Evolutionary conservation across 805 yeast species (phyloP), one percentile per base, ranked within the genome.

Genomic region (Wickerhamiella brachini): DNA sequence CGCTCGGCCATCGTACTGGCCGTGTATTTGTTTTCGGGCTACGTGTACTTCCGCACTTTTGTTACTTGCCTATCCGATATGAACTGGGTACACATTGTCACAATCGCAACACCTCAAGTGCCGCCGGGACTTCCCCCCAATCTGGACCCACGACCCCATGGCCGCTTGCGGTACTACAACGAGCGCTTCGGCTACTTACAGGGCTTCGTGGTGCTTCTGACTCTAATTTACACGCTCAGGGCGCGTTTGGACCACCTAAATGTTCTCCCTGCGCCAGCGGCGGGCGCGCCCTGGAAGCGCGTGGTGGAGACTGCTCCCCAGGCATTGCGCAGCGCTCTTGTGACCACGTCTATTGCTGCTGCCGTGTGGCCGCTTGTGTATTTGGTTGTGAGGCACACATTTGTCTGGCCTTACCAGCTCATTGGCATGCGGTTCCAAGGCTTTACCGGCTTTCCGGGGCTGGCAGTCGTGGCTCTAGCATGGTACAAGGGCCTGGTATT

Each of bases 401-500:
- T 23, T 12, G 12, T 23, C 9, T 13, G n/a, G 46, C 29, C 24
- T 2, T 44, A 44, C 31, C 8, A 10, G 10, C 5, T 47, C 20
- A 37, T 43, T 1, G 49, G 52, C 18, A 39, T 46, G 23, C 18
- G 20, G 8, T 26, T 52, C 26, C 44, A 51, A 5, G 52, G 50
- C 24, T 37, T 47, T 2, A 49, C 51, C 2, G 42, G 44, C 18
- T 42, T 22, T 18, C 49, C 54, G 2, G 24, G 41, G 9, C 17
- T 49, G 9, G 38, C 37, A 1, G 21, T 34, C 6, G 2, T 47
- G 17, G 3, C 47, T 21, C 42, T 18, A 21, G 37, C 21, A 34
- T 31, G 44, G n/a, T 24, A 48, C 41, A 44, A 43, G n/a, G 54
- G 59, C 18, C 48, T 58, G 9, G 45, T 59, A 2, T 49, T 62